Conservation (phyloP, 257 asterid species). For the Striga asiatica region DNA sequence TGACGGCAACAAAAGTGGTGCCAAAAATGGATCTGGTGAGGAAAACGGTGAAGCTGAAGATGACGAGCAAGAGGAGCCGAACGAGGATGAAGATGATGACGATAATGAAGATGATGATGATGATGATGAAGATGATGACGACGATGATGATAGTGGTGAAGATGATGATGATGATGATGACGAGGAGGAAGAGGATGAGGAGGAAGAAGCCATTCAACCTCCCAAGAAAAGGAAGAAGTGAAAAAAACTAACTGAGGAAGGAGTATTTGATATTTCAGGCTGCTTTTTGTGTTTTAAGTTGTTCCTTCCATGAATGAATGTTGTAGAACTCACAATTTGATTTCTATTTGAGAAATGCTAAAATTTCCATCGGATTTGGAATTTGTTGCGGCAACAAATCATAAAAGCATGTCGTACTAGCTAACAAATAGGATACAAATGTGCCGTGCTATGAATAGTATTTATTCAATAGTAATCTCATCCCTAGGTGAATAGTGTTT, state of each 20-base stretch:
- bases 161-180: neutral
- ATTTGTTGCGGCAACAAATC: too few species aligned
- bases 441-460: too few species aligned
- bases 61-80: constrained; percentile 10
- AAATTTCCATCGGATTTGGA: too few species aligned
- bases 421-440: too few species aligned
- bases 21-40: constrained; percentile 20
- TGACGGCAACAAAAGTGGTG: constrained; percentile 16
- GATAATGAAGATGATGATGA: constrained; percentile 7
- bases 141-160: neutral
- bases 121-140: constrained; percentile 2
- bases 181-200: neutral
- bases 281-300: neutral
- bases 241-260: neutral
- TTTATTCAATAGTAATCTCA: too few species aligned
- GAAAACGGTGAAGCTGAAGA: constrained; percentile 18
- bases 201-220: constrained; percentile 23
- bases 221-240: constrained; percentile 40
- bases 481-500: too few species aligned
- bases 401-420: too few species aligned
- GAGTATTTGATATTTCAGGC: neutral
- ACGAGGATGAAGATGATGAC: constrained; percentile 6
- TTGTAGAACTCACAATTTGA: neutral
- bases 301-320: neutral
- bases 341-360: too few species aligned